These are phyloP conservation scores for Clonostachys chloroleuca DNA, from an alignment of 2,329 filamentous ascomycete species.

Conservation along the genomic window DNA sequence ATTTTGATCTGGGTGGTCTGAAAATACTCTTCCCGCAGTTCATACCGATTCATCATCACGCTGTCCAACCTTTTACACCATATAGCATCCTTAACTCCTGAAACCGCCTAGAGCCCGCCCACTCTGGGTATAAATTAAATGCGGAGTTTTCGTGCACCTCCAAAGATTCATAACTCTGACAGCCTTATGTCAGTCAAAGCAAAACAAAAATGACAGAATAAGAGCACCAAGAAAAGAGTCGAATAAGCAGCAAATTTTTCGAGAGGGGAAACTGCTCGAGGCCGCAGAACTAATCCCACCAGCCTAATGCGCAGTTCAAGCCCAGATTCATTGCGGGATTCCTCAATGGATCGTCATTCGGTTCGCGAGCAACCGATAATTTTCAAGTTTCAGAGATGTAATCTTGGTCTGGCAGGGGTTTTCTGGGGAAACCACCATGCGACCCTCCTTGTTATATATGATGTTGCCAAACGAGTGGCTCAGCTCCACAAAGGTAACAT, in stretches of 20 bases:
- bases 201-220: background rate
- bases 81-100: no score
- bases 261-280: no score
- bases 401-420: slow-evolving; percentile 43
- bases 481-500: slow-evolving; percentile 55
- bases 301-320: no score
- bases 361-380: slow-evolving; percentile 47
- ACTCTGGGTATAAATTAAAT: no score
- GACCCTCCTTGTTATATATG: slow-evolving; percentile 53
- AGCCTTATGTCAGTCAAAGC: background rate
- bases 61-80: no score
- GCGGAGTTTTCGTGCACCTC: no score
- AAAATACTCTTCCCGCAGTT: no score
- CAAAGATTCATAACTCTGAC: no score
- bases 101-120: no score
- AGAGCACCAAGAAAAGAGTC: background rate
- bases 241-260: background rate
- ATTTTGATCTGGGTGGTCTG: no score
- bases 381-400: slow-evolving; percentile 51
- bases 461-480: slow-evolving; percentile 60
- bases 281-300: no score
- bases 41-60: no score
- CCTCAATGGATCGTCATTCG: slow-evolving; percentile 26
- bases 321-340: background rate
- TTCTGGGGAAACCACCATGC: slow-evolving; percentile 51